Base-by-base conservation (phyloP, 1,284 basidiomycete species). In the Sanguinoderma infundibulare region DNA sequence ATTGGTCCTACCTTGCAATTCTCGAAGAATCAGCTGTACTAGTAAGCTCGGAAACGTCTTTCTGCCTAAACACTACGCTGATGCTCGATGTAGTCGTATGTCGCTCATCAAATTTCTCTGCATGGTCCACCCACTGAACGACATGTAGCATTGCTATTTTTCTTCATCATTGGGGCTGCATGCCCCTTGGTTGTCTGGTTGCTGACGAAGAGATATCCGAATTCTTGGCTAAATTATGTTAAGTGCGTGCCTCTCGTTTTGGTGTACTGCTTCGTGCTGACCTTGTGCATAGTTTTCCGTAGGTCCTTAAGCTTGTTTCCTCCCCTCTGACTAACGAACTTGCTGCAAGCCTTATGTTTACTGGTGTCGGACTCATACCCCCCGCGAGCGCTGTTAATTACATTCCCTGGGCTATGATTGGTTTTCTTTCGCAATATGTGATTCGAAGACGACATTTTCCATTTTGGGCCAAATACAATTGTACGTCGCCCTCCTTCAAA, bases 381-480 rank as follows among this genome's bases (percentile, higher is more conserved):
- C 79, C 79, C 2, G 80, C 79, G 15, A 77, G 75, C 4, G 79
- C 79, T 3, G 75, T 81, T 39, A 82, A 82, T 67, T 81, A 79
- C 53, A 67, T 77, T 4, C 75, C 77, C 0, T 78, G 76, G 76
- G 75, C 72, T 1, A 64, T 78, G 50, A 67, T 76, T 22, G 77
- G 77, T 6, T 78, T 78, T 58, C 65, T 77, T 34, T 80, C 81
- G 68, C 78, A 83, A 64, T 83, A 78, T 57, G 63, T 78, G 42
- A 74, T 79, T 22, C 73, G 78, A 28, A 67, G 73, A 63, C 67
- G 73, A 53, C 69, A 77, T 60, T 80, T 79, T 49, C 56, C 73
- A 7, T 80, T 77, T 70, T 80, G 79, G 78, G 77, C 77, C 10
- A 75, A 78, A 67, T 83, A 82, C 71, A 84, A 83, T 67, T 84